phyloP scores from a whole-genome alignment of 331 rosid species.

The Ulmus americana region DNA sequence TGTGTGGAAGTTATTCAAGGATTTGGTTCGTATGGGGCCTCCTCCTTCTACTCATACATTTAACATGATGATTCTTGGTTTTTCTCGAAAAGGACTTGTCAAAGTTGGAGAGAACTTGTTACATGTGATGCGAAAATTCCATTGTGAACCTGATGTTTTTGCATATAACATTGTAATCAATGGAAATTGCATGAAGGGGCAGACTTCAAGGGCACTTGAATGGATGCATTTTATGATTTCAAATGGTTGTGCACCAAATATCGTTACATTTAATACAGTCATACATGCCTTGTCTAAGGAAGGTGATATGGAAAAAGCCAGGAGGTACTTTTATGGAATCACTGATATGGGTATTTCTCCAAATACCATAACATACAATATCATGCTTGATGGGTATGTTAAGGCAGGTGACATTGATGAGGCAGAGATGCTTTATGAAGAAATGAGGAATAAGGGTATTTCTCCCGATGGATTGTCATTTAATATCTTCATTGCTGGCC shows the following conservation, averaged over 20 bases:
- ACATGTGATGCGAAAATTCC: slow-evolving; percentile 59
- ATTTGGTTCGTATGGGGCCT: slow-evolving; percentile 54
- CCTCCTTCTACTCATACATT: slow-evolving; percentile 38
- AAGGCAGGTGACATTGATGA: slow-evolving; percentile 67
- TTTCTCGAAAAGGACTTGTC: slow-evolving; percentile 52
- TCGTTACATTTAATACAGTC: slow-evolving; percentile 41
- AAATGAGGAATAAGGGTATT: slow-evolving; percentile 57
- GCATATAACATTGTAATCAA: slow-evolving; percentile 53
- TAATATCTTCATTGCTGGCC: slow-evolving; percentile 65
- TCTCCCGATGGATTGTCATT: slow-evolving; percentile 72
- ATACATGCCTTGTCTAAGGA: slow-evolving; percentile 66
- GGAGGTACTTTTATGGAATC: slow-evolving; percentile 51
- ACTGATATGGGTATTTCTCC: slow-evolving; percentile 37
- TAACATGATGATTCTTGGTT: slow-evolving; percentile 50
- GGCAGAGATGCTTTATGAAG: slow-evolving; percentile 62
- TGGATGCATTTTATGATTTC: slow-evolving; percentile 53
- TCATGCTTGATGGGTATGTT: slow-evolving; percentile 72
- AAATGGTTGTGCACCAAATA: slow-evolving; percentile 52
- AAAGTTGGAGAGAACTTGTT: slow-evolving; percentile 57
- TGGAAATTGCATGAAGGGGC: slow-evolving; percentile 53
- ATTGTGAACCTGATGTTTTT: slow-evolving; percentile 50
- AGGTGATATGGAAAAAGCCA: slow-evolving; percentile 61
- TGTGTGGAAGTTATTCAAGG: slow-evolving; percentile 68
- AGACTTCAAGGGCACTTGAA: slow-evolving; percentile 39
- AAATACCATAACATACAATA: slow-evolving; percentile 42